phyloP scores from a whole-genome alignment of 139 green algal species.

The Trebouxia sp. region DNA sequence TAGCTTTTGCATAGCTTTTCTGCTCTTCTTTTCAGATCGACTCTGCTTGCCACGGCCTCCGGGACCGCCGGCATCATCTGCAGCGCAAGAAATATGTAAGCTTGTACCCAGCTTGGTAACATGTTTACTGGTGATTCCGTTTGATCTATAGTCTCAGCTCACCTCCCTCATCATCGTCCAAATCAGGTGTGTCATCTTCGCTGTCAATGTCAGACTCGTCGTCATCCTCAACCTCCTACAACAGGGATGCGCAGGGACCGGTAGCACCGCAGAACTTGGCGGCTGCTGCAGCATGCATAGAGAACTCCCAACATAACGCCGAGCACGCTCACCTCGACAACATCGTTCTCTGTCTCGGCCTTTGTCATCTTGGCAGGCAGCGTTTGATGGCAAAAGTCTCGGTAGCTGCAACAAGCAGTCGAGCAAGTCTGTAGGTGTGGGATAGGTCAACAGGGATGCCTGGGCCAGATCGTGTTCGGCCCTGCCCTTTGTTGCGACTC shows the following conservation, averaged over 20 bases:
- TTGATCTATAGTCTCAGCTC: background rate
- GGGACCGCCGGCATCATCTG: constrained; percentile 38
- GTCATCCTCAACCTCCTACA: constrained; percentile 54
- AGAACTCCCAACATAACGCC: background rate
- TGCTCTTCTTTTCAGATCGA: constrained; percentile 96
- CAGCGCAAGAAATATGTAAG: background rate
- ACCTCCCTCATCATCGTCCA: constrained; percentile 35
- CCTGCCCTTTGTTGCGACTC: too few relatives aligned
- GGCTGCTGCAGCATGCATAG: background rate
- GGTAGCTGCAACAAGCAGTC: background rate
- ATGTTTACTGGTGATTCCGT: background rate
- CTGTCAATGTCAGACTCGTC: constrained; percentile 57
- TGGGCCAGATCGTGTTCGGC: too few relatives aligned
- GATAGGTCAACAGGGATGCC: constrained; percentile 21
- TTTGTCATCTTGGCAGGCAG: constrained; percentile 40
- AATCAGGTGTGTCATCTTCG: constrained; percentile 60
- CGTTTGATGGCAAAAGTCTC: too few relatives aligned
- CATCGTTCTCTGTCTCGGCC: constrained; percentile 47
- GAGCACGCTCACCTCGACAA: constrained; percentile 39
- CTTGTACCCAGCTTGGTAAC: background rate
- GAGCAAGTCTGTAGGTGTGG: too few relatives aligned
- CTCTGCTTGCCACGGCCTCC: constrained; percentile 84
- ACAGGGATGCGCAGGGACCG: too few relatives aligned
- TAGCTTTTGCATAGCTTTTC: constrained; percentile 99
- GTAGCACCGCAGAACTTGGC: background rate